Percentiles rank a stretch among this genome's conserved stretches.
Evolutionary conservation across 139 green algal species (phyloP).

Genomic region (Picochlorum sp.): DNA sequence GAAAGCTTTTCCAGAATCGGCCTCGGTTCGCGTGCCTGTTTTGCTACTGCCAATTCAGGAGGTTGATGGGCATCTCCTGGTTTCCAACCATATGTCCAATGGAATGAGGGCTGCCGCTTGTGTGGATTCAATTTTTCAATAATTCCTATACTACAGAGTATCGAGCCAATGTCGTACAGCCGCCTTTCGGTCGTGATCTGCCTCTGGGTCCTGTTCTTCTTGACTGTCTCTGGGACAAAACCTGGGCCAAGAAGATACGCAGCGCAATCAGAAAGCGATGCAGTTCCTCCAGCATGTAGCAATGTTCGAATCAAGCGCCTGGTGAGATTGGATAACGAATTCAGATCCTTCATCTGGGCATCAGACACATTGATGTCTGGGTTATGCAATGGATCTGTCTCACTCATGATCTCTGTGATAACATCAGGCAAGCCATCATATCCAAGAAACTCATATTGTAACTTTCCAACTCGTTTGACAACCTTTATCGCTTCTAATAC

Average conservation of each 20-base stretch:
- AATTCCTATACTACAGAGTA: conserved; percentile 39
- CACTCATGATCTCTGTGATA: conserved; percentile 24
- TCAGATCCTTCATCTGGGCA: conserved; percentile 4
- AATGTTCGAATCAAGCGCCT: conserved; percentile 39
- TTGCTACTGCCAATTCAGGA: conserved; percentile 14
- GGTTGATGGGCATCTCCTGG: conserved; percentile 23
- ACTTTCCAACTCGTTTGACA: conserved; percentile 36
- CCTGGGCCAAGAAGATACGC: conserved; percentile 25
- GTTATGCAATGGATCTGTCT: conserved; percentile 6
- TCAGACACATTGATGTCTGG: neutral
- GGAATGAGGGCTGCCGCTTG: conserved; percentile 39
- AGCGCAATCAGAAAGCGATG: conserved; percentile 28
- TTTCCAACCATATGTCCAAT: conserved; percentile 31
- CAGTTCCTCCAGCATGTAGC: conserved; percentile 19
- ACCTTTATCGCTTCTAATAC: conserved; percentile 70
- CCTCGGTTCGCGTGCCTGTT: neutral
- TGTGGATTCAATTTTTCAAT: conserved; percentile 42
- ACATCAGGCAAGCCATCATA: conserved; percentile 36
- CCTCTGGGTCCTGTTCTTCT: conserved; percentile 23
- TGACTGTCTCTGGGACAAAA: conserved; percentile 10
- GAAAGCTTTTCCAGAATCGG: neutral
- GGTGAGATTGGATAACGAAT: conserved; percentile 39
- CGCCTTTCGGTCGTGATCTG: conserved; percentile 50
- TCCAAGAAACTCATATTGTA: conserved; percentile 41
- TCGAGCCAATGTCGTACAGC: conserved; percentile 52